Evolutionary conservation across 2,329 filamentous ascomycete genomes (phyloP).

Genomic region (Endothia cerciana): DNA sequence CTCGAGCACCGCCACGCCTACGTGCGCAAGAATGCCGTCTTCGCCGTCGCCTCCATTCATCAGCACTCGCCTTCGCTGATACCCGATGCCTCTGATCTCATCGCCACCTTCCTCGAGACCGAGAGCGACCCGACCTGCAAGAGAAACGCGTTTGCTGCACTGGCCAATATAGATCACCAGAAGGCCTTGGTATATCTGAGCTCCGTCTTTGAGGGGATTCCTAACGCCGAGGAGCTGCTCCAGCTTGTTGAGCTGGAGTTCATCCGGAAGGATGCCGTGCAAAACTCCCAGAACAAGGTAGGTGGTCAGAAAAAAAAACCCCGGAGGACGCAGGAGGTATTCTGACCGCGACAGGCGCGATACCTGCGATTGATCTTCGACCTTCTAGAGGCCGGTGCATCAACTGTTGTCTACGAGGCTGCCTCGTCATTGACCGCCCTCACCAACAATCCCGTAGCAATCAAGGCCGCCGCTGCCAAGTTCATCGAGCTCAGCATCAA

Average conservation of each 20-base stretch:
- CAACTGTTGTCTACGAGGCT: conserved; percentile 96
- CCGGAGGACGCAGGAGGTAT: conserved; percentile 16
- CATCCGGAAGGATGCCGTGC: conserved; percentile 94
- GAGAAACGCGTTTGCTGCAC: conserved; percentile 92
- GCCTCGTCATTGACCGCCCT: conserved; percentile 92
- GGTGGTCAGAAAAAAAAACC: conserved; percentile 33
- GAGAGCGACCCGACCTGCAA: conserved; percentile 97
- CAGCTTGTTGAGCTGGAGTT: conserved; percentile 96
- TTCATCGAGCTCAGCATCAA: conserved; percentile 98
- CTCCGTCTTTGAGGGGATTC: conserved; percentile 87
- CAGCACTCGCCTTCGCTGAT: conserved; percentile 89
- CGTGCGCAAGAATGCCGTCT: conserved; percentile 97
- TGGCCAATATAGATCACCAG: conserved; percentile 90
- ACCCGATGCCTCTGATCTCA: conserved; percentile 91
- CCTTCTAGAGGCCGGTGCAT: conserved; percentile 87
- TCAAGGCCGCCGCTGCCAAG: conserved; percentile 93
- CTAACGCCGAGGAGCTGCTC: conserved; percentile 90
- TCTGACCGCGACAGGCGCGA: conserved; percentile 63
- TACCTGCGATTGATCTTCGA: conserved; percentile 97
- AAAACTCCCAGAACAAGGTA: conserved; percentile 93
- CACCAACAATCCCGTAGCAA: conserved; percentile 94
- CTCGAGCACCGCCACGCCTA: conserved; percentile 97
- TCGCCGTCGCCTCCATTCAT: conserved; percentile 90
- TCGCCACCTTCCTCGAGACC: conserved; percentile 84
- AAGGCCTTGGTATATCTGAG: conserved; percentile 88